Conservation (phyloP, 2,329 filamentous ascomycete species). For the Orbilia blumenaviensis region DNA sequence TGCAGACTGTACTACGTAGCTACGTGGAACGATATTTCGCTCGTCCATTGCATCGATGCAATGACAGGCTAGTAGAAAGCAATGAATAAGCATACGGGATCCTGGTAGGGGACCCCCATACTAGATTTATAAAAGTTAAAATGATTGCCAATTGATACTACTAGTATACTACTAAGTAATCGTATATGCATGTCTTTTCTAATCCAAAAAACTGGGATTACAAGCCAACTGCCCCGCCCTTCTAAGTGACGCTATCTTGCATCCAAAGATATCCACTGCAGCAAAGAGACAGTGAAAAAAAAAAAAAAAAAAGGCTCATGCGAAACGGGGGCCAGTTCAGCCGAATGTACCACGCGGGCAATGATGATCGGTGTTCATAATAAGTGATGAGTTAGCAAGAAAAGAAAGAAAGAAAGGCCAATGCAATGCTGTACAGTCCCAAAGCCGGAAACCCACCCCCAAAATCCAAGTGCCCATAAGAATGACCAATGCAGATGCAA, state of each 20-base stretch:
- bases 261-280: background rate
- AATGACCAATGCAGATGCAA: constrained; percentile 4
- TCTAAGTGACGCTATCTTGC: background rate
- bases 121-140: background rate
- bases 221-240: background rate
- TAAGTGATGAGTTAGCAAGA: background rate
- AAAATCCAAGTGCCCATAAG: background rate
- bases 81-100: constrained; percentile 12
- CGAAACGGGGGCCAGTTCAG: background rate
- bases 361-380: background rate
- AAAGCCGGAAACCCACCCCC: constrained; percentile 3
- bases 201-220: background rate
- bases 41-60: constrained; percentile 9
- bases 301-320: background rate
- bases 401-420: constrained; percentile 1
- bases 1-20: constrained; percentile 18
- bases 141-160: background rate
- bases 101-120: background rate
- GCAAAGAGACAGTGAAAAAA: background rate
- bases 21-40: constrained; percentile 16
- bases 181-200: too few relatives aligned
- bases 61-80: background rate
- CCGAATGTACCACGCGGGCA: constrained; percentile 15
- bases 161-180: too few relatives aligned
- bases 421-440: constrained; percentile 8